Conservation (phyloP, 805 yeast genomes). For the Starmerella vaccinii region DNA sequence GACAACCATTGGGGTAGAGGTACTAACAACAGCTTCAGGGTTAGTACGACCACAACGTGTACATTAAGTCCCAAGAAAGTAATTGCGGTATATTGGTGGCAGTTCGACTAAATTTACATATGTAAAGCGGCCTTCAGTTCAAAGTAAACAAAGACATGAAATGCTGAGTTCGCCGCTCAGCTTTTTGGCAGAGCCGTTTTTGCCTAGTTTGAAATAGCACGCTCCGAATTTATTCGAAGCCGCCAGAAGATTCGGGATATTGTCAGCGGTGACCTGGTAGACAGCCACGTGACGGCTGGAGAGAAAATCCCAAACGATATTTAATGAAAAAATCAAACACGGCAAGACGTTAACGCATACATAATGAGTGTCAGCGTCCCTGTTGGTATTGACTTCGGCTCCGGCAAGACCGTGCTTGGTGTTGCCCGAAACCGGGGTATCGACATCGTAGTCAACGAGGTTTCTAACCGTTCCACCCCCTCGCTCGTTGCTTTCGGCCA, state of each 20-base stretch:
- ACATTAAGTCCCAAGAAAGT: no score
- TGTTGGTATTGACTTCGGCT: slow-evolving; percentile 97
- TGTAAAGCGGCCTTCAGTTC: no score
- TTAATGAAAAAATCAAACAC: slow-evolving; percentile 1
- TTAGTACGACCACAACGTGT: no score
- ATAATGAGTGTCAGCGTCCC: slow-evolving; percentile 27
- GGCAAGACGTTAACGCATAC: background rate
- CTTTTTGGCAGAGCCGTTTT: no score
- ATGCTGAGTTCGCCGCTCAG: no score
- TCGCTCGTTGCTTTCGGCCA: slow-evolving; percentile 80
- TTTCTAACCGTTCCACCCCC: slow-evolving; percentile 95
- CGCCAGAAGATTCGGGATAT: background rate
- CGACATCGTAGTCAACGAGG: slow-evolving; percentile 96
- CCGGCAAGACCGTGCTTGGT: slow-evolving; percentile 80
- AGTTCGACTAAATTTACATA: no score
- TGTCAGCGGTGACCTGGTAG: background rate
- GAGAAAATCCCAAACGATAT: background rate
- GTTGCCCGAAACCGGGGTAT: slow-evolving; percentile 97
- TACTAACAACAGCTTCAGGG: no score
- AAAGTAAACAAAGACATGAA: no score
- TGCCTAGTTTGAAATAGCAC: background rate
- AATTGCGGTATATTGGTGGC: no score
- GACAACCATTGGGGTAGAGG: no score
- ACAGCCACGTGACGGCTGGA: background rate
- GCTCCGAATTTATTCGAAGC: background rate